Conservation (phyloP, 2,329 filamentous ascomycete genomes). For the Fusarium agapanthi region DNA sequence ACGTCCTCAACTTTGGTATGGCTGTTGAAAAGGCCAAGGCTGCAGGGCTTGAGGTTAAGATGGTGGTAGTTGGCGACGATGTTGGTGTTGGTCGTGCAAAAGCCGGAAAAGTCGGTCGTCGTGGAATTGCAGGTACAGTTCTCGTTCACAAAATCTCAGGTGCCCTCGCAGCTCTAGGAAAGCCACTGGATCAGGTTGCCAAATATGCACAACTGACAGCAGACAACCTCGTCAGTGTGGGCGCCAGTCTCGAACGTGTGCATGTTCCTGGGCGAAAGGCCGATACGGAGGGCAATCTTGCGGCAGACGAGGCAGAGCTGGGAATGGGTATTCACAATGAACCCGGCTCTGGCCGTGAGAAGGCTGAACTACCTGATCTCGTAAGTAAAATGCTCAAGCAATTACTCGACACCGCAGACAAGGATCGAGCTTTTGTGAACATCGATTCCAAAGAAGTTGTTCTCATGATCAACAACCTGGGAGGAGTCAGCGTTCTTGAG, state of each 20-base stretch:
- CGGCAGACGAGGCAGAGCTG: slow-evolving; percentile 65
- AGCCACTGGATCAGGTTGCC: slow-evolving; percentile 74
- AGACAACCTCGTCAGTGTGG: slow-evolving; percentile 83
- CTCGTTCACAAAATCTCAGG: slow-evolving; percentile 91
- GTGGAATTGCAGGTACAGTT: slow-evolving; percentile 91
- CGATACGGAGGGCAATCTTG: slow-evolving; percentile 66
- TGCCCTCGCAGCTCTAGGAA: slow-evolving; percentile 78
- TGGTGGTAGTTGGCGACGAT: slow-evolving; percentile 93
- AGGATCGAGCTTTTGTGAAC: slow-evolving; percentile 74
- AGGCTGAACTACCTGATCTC: slow-evolving; percentile 61
- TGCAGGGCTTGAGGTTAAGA: slow-evolving; percentile 79
- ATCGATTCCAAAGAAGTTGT: slow-evolving; percentile 72
- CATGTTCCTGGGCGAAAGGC: slow-evolving; percentile 83
- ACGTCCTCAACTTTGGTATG: slow-evolving; percentile 92
- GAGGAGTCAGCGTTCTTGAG: slow-evolving; percentile 76
- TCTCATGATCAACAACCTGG: slow-evolving; percentile 78
- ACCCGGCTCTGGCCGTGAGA: slow-evolving; percentile 62
- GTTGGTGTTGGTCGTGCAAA: slow-evolving; percentile 84
- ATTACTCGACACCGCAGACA: slow-evolving; percentile 71
- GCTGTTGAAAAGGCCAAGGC: slow-evolving; percentile 91
- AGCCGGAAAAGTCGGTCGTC: slow-evolving; percentile 89
- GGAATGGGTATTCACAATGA: slow-evolving; percentile 86
- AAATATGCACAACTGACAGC: slow-evolving; percentile 76
- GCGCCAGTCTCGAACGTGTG: slow-evolving; percentile 88
- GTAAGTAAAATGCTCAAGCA: slow-evolving; percentile 74